Evolutionary conservation across 2,329 filamentous ascomycete genomes (phyloP).

Genomic region (Taxawa tesnikishii): DNA sequence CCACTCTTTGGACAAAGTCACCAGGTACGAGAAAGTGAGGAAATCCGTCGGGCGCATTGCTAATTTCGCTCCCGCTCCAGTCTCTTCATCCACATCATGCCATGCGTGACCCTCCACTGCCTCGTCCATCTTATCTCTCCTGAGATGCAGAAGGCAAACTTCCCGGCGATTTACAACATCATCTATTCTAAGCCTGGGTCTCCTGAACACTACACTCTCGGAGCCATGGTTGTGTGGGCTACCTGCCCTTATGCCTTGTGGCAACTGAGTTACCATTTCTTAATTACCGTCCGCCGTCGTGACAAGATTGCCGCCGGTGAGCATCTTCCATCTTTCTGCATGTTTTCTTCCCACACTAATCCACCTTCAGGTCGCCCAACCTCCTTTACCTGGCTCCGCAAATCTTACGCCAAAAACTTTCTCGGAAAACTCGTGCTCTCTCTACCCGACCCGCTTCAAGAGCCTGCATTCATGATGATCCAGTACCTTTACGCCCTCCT

Average conservation of each 20-base stretch:
- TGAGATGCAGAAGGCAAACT: conserved; percentile 53
- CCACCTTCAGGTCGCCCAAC: conserved; percentile 57
- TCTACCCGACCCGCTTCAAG: conserved; percentile 65
- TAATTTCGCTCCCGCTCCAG: conserved; percentile 25
- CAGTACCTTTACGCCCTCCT: conserved; percentile 84
- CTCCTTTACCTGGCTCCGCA: conserved; percentile 92
- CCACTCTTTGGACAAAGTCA: conserved; percentile 96
- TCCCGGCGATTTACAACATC: conserved; percentile 78
- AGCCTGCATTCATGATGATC: conserved; percentile 88
- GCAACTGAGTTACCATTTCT: conserved; percentile 86
- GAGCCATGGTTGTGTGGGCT: conserved; percentile 87
- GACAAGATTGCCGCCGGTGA: conserved; percentile 80
- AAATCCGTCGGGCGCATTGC: not conserved
- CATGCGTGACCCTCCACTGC: conserved; percentile 84
- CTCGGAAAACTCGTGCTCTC: conserved; percentile 76
- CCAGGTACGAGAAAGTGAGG: no score
- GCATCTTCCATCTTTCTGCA: not conserved
- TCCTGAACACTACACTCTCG: conserved; percentile 64
- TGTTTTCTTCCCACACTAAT: not conserved
- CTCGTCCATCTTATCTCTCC: conserved; percentile 69
- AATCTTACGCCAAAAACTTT: conserved; percentile 79
- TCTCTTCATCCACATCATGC: conserved; percentile 99
- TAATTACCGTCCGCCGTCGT: conserved; percentile 88
- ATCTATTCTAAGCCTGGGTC: conserved; percentile 57
- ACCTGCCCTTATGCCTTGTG: conserved; percentile 85